Percentiles rank a stretch among this genome's conserved stretches.
Evolutionary conservation across 2,329 filamentous ascomycete species (phyloP).

Genomic region (Colletotrichum horii): DNA sequence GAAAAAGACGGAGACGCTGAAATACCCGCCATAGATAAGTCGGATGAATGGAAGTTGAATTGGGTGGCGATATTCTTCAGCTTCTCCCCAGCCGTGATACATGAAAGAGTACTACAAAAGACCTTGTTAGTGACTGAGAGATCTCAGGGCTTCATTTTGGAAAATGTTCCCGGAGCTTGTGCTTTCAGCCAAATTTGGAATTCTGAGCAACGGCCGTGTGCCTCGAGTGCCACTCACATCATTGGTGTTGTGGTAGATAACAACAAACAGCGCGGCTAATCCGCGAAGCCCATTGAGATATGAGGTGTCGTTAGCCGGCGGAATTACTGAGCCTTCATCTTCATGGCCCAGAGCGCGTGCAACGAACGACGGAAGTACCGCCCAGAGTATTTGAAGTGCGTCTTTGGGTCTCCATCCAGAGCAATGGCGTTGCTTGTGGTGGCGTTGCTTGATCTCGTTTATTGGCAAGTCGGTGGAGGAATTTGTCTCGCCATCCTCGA

Average conservation of each 20-base stretch:
- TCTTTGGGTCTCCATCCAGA: background rate
- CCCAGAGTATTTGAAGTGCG: background rate
- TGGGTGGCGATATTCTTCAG: background rate
- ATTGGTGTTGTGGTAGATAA: constrained; percentile 54
- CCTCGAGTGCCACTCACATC: constrained; percentile 11
- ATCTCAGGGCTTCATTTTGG: background rate
- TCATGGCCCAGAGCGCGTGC: background rate
- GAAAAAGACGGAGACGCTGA: constrained; percentile 39
- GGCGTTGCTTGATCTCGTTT: background rate
- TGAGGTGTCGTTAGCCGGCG: constrained; percentile 38
- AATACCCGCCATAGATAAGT: constrained; percentile 29
- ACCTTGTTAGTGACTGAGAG: constrained; percentile 21
- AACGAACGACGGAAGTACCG: background rate
- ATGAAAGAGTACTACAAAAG: background rate
- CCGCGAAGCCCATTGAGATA: constrained; percentile 65
- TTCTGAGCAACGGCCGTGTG: background rate
- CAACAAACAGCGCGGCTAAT: constrained; percentile 58
- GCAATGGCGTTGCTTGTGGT: background rate
- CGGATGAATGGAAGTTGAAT: constrained; percentile 31
- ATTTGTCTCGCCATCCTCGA: background rate
- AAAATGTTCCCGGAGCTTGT: too few relatives aligned
- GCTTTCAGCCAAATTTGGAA: background rate
- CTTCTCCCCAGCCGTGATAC: background rate
- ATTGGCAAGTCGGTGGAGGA: background rate
- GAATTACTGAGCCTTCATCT: background rate